Evolutionary conservation across 495 filamentous ascomycete species (phyloP).

Genomic region (Margaritispora aquatica): DNA sequence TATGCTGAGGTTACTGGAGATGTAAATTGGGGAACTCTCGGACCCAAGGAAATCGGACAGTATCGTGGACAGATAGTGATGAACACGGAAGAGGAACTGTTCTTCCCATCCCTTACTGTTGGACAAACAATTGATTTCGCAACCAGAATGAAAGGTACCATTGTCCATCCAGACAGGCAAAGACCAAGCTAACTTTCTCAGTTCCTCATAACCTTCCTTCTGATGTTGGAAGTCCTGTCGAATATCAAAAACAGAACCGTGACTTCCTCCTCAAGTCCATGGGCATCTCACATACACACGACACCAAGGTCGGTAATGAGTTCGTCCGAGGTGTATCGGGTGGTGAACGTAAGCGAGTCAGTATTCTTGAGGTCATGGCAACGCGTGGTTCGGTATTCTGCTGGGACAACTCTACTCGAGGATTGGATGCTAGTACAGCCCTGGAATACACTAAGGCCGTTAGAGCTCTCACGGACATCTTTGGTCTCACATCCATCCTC

Average conservation of each 20-base stretch:
- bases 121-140: conserved; percentile 80
- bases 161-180: not conserved
- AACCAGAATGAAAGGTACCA: conserved; percentile 65
- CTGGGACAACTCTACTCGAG: conserved; percentile 84
- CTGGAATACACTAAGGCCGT: conserved; percentile 54
- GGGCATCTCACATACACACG: conserved; percentile 76
- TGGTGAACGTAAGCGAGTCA: conserved; percentile 75
- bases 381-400: conserved; percentile 61
- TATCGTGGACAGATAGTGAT: conserved; percentile 84
- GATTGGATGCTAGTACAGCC: conserved; percentile 77
- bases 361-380: conserved; percentile 66
- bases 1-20: conserved; percentile 73
- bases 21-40: conserved; percentile 73
- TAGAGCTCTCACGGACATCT: conserved; percentile 40
- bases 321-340: conserved; percentile 82
- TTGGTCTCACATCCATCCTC: conserved; percentile 40
- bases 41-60: conserved; percentile 45
- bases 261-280: conserved; percentile 76
- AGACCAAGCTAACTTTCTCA: not conserved
- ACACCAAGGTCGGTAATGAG: conserved; percentile 75
- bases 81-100: conserved; percentile 78
- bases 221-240: conserved; percentile 42
- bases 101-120: conserved; percentile 75
- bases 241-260: conserved; percentile 67
- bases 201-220: conserved; percentile 65